Percentiles rank a stretch among this genome's conserved stretches.
phyloP scores from a whole-genome alignment of 78 protist species.

The Isochrysis galbana region DNA sequence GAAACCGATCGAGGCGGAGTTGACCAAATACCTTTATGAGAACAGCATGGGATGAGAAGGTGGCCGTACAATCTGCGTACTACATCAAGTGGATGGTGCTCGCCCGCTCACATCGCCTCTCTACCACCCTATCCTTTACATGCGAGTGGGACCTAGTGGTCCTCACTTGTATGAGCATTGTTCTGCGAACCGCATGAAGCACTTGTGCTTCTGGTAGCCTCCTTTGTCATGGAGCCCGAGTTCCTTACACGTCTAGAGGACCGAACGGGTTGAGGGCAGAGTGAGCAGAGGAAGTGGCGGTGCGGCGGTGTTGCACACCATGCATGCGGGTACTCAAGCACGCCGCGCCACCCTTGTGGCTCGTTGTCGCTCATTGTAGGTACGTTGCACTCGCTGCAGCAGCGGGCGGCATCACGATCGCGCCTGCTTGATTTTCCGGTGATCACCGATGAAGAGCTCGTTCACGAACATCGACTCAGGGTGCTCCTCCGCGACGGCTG shows the following conservation, averaged over 20 bases:
- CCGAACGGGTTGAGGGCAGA: no score
- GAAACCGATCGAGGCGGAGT: not conserved
- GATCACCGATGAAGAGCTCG: constrained; percentile 6
- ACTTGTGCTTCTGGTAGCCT: constrained; percentile 21
- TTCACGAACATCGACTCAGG: not conserved
- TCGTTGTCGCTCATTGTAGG: no score
- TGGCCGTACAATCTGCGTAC: no score
- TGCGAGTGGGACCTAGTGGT: no score
- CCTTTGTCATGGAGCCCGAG: not conserved
- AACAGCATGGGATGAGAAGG: no score
- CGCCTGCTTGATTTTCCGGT: not conserved
- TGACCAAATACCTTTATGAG: not conserved
- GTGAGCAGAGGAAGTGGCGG: no score
- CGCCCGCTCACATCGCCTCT: no score
- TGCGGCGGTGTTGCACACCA: no score
- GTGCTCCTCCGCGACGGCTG: not conserved
- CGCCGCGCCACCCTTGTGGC: not conserved
- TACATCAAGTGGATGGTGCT: no score
- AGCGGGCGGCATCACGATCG: no score
- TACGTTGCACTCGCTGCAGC: no score
- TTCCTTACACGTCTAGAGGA: not conserved
- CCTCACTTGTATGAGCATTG: not conserved
- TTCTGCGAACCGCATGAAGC: not conserved
- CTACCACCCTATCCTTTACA: no score
- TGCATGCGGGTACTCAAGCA: not conserved